Percentiles rank a stretch among this genome's conserved stretches.
These are phyloP conservation scores for Phallus indusiatus DNA, from an alignment of 768 basidiomycete species.

Conservation along the genomic window DNA sequence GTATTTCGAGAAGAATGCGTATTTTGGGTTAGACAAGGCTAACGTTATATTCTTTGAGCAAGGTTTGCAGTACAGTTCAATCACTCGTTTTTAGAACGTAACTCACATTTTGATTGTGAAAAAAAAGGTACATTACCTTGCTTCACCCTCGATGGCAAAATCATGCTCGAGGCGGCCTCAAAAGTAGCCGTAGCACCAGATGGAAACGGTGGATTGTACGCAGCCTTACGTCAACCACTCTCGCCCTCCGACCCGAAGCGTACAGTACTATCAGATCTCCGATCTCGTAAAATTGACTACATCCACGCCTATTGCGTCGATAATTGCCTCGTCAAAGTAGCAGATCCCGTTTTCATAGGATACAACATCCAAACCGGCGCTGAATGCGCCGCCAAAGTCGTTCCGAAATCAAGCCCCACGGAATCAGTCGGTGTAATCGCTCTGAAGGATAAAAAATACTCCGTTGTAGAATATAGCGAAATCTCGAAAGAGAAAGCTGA, in stretches of 20 bases:
- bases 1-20: conserved; percentile 69
- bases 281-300: conserved; percentile 67
- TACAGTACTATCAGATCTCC: conserved; percentile 80
- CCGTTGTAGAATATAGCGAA: conserved; percentile 97
- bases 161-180: conserved; percentile 72
- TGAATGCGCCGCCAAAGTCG: conserved; percentile 93
- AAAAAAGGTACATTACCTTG: conserved; percentile 93
- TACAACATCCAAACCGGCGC: conserved; percentile 84
- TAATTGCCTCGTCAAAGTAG: conserved; percentile 96
- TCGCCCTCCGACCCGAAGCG: conserved; percentile 45
- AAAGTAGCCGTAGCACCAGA: conserved; percentile 92
- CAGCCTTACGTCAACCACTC: conserved; percentile 77
- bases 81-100: background rate
- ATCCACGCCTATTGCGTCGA: conserved; percentile 97
- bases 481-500: conserved; percentile 84
- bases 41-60: conserved; percentile 95
- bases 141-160: conserved; percentile 87
- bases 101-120: background rate
- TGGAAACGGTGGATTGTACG: conserved; percentile 96
- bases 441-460: conserved; percentile 68
- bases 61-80: conserved; percentile 43
- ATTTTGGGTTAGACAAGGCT: conserved; percentile 71
- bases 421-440: conserved; percentile 97
- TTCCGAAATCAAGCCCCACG: conserved; percentile 75
- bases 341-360: conserved; percentile 95